These are phyloP conservation scores for Penicillium frequentans DNA, from an alignment of 2,329 filamentous ascomycete genomes.

Conservation along the genomic window DNA sequence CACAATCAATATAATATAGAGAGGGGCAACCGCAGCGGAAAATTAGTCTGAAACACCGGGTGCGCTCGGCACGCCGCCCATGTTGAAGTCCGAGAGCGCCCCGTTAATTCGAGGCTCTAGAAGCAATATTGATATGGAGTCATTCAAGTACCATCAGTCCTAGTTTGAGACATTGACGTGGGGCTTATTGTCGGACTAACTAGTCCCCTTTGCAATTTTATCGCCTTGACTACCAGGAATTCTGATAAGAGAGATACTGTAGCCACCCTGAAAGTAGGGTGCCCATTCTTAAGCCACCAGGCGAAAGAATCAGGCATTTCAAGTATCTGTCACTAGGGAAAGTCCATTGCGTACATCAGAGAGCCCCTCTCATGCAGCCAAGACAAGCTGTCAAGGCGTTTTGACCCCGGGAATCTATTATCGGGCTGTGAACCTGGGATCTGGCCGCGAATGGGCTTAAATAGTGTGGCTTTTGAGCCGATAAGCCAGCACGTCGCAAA, in stretches of 20 bases:
- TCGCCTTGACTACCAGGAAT: background rate
- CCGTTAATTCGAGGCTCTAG: slow-evolving; percentile 2
- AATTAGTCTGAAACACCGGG: slow-evolving; percentile 21
- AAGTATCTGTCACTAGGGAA: background rate
- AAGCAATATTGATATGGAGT: background rate
- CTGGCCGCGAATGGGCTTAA: background rate
- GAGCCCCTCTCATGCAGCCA: background rate
- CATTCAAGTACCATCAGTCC: background rate
- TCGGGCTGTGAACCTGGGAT: background rate
- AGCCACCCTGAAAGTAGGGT: background rate
- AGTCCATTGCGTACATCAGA: background rate
- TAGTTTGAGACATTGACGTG: background rate
- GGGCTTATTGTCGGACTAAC: background rate
- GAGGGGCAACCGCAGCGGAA: slow-evolving; percentile 6
- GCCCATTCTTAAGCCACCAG: background rate
- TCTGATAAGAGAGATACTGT: background rate
- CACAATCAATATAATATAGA: background rate
- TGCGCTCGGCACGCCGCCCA: slow-evolving; percentile 14
- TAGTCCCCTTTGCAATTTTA: background rate
- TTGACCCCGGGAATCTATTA: background rate
- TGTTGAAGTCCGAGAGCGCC: background rate
- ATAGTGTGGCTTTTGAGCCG: background rate
- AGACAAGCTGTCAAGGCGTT: background rate
- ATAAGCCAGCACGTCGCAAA: background rate
- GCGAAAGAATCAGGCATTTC: background rate